phyloP scores from a whole-genome alignment of 257 asterid genomes.

The Capsicum pubescens region DNA sequence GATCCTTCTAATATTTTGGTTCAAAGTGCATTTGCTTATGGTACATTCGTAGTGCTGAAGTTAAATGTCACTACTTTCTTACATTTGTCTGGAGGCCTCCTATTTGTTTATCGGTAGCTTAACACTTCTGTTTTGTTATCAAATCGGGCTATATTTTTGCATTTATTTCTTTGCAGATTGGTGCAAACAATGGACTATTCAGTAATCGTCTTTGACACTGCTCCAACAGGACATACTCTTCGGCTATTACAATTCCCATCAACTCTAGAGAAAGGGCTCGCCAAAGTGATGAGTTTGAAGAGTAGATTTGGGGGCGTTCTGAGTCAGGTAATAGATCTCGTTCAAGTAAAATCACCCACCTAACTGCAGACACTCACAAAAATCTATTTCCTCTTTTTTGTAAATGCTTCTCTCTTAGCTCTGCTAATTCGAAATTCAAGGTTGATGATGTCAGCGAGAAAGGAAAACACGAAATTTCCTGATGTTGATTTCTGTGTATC shows the following conservation, averaged over 20 bases:
- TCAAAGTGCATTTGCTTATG: neutral
- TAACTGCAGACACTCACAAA: neutral
- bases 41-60: neutral
- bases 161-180: constrained; percentile 57
- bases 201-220: constrained; percentile 91
- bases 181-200: constrained; percentile 98
- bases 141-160: constrained; percentile 1
- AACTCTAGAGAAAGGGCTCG: constrained; percentile 92
- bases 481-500: constrained; percentile 23
- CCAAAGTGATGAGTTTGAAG: constrained; percentile 88
- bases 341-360: constrained; percentile 4
- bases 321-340: constrained; percentile 62
- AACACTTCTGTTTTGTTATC: neutral
- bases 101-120: neutral
- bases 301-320: constrained; percentile 88
- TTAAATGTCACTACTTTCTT: neutral
- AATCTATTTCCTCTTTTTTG: neutral
- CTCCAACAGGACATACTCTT: constrained; percentile 99
- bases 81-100: neutral
- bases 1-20: neutral
- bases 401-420: neutral
- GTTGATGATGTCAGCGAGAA: neutral
- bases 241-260: constrained; percentile 96
- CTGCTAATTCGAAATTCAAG: neutral
- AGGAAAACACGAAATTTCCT: neutral